Base-by-base conservation (phyloP, 2,329 filamentous ascomycete species). In the Geosmithia putterillii region DNA sequence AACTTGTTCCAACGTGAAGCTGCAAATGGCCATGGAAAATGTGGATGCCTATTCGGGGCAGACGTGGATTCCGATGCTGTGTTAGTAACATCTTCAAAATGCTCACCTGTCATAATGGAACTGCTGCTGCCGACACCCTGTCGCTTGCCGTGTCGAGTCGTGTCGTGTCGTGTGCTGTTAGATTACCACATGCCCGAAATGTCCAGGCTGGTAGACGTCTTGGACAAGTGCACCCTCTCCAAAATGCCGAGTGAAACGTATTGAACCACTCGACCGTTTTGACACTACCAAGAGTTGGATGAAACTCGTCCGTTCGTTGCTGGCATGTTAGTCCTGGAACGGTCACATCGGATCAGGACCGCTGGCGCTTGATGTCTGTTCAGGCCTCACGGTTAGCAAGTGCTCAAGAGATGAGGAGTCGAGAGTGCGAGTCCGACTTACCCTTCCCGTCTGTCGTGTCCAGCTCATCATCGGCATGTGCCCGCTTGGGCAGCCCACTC, bases 351-450 rank as follows among this genome's bases (percentile, higher is more conserved):
- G 44, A 19, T 41, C 28, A 54, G 44, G 53, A 50, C 23, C 51
- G 51, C 48, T 49, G 53, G 42, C 53, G 53, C 47, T 55, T 55
- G 49, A 48, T 44, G 44, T 55, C 53, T 55, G 10, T n/a, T n/a
- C n/a, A n/a, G n/a, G n/a, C 10, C 25, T 15, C 12, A 21, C 14
- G 9, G 44, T 52, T 48, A 52, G 48, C 44, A 12, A 43, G 18
- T 18, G n/a, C n/a, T 8, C 17, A 18, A 17, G n/a, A 38, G 7
- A 7, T 25, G 23, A 25, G 23, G 23, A 25, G 28, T 12, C 5
- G 3, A 37, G 4, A 23, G n/a, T n/a, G n/a, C n/a, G n/a, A n/a
- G n/a, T n/a, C n/a, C n/a, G n/a, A 41, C 48, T 20, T 42, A 55
- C 54, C 52, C 47, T 51, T 51, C 46, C 49, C 49, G 19, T 48